A percentile compares a stretch with the other conserved stretches of the same genome.
These are phyloP conservation scores for Fusarium globosum DNA, from an alignment of 2,329 filamentous ascomycete genomes.

Conservation along the genomic window DNA sequence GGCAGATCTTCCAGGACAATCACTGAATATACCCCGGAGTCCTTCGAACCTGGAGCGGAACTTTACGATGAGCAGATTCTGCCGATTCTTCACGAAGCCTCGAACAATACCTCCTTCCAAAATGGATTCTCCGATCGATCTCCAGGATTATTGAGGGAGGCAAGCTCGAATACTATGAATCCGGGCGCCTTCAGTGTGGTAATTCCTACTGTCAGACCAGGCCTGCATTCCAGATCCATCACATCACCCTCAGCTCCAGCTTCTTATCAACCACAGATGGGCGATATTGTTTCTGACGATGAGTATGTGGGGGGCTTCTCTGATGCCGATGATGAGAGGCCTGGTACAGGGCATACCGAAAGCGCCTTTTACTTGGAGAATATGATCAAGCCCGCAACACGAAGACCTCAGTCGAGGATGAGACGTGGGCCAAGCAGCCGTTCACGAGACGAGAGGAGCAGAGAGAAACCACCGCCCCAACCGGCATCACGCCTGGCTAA, in stretches of 20 bases:
- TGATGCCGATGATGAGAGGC: slow-evolving; percentile 75
- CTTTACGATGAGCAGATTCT: slow-evolving; percentile 94
- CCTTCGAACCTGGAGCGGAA: slow-evolving; percentile 79
- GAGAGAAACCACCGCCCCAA: slow-evolving; percentile 52
- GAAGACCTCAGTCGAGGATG: slow-evolving; percentile 62
- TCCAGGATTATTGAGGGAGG: slow-evolving; percentile 68
- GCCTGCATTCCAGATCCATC: slow-evolving; percentile 82
- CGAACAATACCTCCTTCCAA: slow-evolving; percentile 83
- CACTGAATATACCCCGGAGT: slow-evolving; percentile 72
- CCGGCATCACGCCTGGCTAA: slow-evolving; percentile 56
- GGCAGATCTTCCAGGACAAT: slow-evolving; percentile 71
- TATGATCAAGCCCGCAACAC: slow-evolving; percentile 69
- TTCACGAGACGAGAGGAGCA: slow-evolving; percentile 50
- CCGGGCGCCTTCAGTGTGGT: slow-evolving; percentile 66
- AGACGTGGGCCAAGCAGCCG: slow-evolving; percentile 48
- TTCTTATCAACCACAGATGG: slow-evolving; percentile 65
- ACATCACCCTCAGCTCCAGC: slow-evolving; percentile 78
- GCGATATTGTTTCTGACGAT: slow-evolving; percentile 78
- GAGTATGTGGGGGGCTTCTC: slow-evolving; percentile 81
- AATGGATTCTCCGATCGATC: slow-evolving; percentile 86
- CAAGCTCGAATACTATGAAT: slow-evolving; percentile 71
- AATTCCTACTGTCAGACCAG: slow-evolving; percentile 63
- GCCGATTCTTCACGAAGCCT: slow-evolving; percentile 89
- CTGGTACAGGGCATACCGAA: slow-evolving; percentile 53
- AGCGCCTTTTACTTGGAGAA: slow-evolving; percentile 68